Evolutionary conservation across 257 asterid species (phyloP), one percentile per base, ranked within the genome.

Genomic region (Salvia miltiorrhiza): DNA sequence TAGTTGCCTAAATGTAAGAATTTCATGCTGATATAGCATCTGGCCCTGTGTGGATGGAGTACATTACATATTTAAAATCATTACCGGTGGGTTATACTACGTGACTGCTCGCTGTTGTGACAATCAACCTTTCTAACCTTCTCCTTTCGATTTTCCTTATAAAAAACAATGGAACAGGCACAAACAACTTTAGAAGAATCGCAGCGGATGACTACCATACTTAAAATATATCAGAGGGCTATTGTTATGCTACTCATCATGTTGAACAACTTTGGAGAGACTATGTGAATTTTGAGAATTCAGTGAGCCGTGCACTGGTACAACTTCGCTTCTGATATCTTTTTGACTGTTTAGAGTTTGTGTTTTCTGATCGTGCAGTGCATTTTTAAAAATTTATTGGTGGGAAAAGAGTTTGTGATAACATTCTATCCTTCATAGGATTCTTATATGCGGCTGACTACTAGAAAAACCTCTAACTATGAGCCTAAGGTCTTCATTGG

Each of bases 221-320:
- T 97, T 49, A 94, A 87, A 84, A 84, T 84, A 37, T 94, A 91
- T 74, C 99, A 94, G 76, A 87, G 88, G 81, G 97, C 96, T 52
- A 86, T 94, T 73, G 82, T 94, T 54, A 87, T 93, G 78, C 99
- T 26, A 87, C 92, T 44, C 94, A 87, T 77, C 94, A 84, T 44
- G 85, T 89, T 61, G 97, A 91, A 88, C 99, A 94, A 72, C 93
- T 94, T 65, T 94, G 97, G 99, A 89, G 95, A 81, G 99, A 94
- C 73, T 94, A 94, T 53, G 99, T 91, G 82, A 91, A 75, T 85
- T 94, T 94, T 82, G 99, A 94, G 77, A 94, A 91, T 78, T 78
- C 99, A 28, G 93, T 91, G 71, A 87, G 95, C 86, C 99, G 97
- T 63, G 83, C 97, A 50, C 81, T 91, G 97, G 99, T 94, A 87